phyloP scores from a whole-genome alignment of 2,329 filamentous ascomycete species.

The Cryphonectria nitschkei region DNA sequence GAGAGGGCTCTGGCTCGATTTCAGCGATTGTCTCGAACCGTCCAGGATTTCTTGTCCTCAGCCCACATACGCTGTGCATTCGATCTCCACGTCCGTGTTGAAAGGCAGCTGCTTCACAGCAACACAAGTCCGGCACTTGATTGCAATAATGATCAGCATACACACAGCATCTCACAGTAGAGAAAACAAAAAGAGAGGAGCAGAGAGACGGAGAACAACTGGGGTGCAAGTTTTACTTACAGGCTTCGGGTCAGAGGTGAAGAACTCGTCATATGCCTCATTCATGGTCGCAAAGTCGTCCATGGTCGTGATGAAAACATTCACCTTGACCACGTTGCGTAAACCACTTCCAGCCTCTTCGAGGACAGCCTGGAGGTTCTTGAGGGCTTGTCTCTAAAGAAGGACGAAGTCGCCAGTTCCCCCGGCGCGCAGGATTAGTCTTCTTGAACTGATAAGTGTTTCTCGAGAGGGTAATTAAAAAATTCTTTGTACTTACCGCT shows the following conservation, averaged over 20 bases:
- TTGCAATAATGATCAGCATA: background rate
- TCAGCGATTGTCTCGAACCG: slow-evolving; percentile 10
- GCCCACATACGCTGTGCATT: slow-evolving; percentile 61
- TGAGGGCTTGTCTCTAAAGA: slow-evolving; percentile 55
- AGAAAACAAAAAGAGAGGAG: background rate
- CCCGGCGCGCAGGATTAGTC: background rate
- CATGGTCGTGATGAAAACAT: slow-evolving; percentile 69
- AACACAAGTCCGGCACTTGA: slow-evolving; percentile 66
- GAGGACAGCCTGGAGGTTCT: slow-evolving; percentile 63
- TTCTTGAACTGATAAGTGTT: background rate
- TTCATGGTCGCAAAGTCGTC: slow-evolving; percentile 64
- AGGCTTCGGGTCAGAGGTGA: slow-evolving; percentile 49
- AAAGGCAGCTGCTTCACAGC: slow-evolving; percentile 74
- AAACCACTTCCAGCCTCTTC: slow-evolving; percentile 62
- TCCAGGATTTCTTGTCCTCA: slow-evolving; percentile 9
- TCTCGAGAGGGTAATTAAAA: background rate
- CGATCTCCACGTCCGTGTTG: slow-evolving; percentile 74
- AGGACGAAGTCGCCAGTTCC: background rate
- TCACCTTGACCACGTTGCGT: slow-evolving; percentile 67
- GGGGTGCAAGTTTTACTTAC: slow-evolving; percentile 49
- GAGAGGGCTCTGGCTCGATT: background rate
- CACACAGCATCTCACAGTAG: background rate
- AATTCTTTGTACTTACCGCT: slow-evolving; percentile 43
- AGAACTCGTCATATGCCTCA: slow-evolving; percentile 56
- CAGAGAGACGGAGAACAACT: background rate